Percentiles rank a stretch among this genome's conserved stretches.
Evolutionary conservation across 2,329 filamentous ascomycete species (phyloP).

Genomic region (Fusarium pseudocircinatum): DNA sequence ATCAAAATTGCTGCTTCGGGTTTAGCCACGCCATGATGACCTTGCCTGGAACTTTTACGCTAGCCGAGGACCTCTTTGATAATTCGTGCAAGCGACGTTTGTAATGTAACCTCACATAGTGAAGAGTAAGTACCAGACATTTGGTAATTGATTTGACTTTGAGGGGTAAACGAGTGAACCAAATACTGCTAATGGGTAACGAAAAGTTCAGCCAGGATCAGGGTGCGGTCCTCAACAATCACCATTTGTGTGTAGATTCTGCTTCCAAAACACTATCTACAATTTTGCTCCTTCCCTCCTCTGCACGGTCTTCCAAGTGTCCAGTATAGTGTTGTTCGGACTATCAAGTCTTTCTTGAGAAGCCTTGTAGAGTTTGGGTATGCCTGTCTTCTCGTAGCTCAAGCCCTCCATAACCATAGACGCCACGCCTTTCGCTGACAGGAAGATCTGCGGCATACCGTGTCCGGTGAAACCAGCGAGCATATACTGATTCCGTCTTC

Average conservation of each 20-base stretch:
- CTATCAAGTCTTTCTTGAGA: not conserved
- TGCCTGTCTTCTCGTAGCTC: not conserved
- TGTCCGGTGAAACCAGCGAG: conserved; percentile 41
- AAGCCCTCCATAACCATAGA: not conserved
- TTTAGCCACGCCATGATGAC: not conserved
- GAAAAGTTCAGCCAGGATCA: not conserved
- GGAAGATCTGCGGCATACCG: conserved; percentile 56
- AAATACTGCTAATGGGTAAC: rapidly evolving
- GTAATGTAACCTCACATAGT: not conserved
- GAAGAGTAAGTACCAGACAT: not conserved
- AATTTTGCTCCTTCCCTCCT: not conserved
- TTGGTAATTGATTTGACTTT: not conserved
- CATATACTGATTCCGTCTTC: conserved; percentile 2
- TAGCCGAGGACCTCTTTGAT: not conserved
- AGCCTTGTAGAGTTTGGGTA: not conserved
- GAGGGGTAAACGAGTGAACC: not conserved
- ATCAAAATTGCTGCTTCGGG: not conserved
- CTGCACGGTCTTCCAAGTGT: not conserved
- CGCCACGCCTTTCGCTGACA: not conserved
- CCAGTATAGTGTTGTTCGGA: not conserved
- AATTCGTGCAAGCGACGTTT: not conserved
- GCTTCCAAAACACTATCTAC: not conserved
- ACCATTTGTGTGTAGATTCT: not conserved
- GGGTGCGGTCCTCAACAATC: rapidly evolving
- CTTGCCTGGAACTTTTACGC: not conserved